phyloP scores from a whole-genome alignment of 805 yeast genomes.

The Groenewaldozyma tartarivorans region DNA sequence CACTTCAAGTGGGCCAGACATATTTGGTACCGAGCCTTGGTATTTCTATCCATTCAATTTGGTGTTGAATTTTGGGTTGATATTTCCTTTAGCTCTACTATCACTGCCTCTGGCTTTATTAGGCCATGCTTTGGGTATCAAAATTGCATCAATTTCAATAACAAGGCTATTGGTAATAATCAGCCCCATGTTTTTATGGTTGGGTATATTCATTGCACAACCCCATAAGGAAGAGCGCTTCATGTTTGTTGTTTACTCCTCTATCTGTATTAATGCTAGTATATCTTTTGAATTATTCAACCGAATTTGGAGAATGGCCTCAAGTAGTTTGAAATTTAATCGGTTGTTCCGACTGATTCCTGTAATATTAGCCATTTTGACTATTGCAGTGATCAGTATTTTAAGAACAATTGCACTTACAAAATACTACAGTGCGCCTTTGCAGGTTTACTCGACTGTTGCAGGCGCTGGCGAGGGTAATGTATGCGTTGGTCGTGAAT shows the following conservation, averaged over 20 bases:
- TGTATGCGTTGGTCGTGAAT: conserved; percentile 88
- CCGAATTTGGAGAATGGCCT: conserved; percentile 1
- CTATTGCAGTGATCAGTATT: conserved; percentile 27
- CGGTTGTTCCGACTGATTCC: conserved; percentile 5
- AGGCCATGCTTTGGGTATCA: not conserved
- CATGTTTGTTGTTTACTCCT: conserved; percentile 73
- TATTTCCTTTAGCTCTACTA: conserved; percentile 22
- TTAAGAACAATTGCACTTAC: conserved; percentile 53
- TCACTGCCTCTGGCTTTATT: conserved; percentile 5
- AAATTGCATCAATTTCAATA: not conserved
- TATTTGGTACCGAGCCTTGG: conserved; percentile 81
- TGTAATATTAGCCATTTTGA: conserved; percentile 1
- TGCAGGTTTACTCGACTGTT: conserved; percentile 43
- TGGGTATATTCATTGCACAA: conserved; percentile 53
- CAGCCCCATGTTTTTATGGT: conserved; percentile 57
- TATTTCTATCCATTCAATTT: conserved; percentile 62
- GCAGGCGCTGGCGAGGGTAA: conserved; percentile 32
- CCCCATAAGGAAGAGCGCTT: conserved; percentile 94
- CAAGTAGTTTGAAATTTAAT: not conserved
- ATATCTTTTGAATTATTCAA: conserved; percentile 28
- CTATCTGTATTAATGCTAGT: conserved; percentile 56
- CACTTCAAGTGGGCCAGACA: conserved; percentile 74
- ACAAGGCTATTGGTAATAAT: conserved; percentile 3
- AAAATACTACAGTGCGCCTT: conserved; percentile 65
- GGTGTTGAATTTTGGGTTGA: conserved; percentile 60